Evolutionary conservation across 495 filamentous ascomycete genomes (phyloP), one percentile per base, ranked within the genome.

Genomic region (Annulohypoxylon bovei): DNA sequence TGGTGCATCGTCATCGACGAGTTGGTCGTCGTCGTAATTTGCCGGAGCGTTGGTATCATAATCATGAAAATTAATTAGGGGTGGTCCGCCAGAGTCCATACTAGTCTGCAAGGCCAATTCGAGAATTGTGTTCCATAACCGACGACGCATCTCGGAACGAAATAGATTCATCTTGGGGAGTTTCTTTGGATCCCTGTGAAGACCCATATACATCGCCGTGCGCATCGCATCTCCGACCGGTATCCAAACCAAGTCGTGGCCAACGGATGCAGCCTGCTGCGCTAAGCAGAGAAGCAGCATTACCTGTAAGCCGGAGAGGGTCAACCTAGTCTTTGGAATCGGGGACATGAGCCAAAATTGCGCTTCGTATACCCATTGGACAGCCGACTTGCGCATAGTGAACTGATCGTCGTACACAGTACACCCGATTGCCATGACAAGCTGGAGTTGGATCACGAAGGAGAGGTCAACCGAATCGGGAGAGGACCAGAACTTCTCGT

Each of bases 81-180:
- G 84, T 0, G 85, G 81, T 58, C 86, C 86, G 6, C 87, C 87
- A 4, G 84, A 78, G 60, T 82, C 83, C 33, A 89, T 58, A 20
- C 85, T 83, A 1, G 85, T 75, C 56, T 88, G 83, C 3, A 88
- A 68, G 3, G 70, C 67, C 4, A 73, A n/a, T 32, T 75, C 85
- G 54, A 87, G 84, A 39, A 81, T 57, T 0, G 70, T 73, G n/a
- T 82, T 85, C 88, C 88, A 90, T 12, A 90, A 75, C 22, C 88
- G 82, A 32, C 86, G 79, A n/a, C 86, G 83, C 81, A 89, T 87
- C 70, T 90, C 88, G 39, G 83, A 80, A 28, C 79, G 81, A 50
- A 87, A 82, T 14, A 75, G 30, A 1, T 60, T 68, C 25, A 62
- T 72, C 9, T 23, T 53, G 27, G 70, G 44, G 6, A 75, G 62